Evolutionary conservation across 2,329 filamentous ascomycete genomes (phyloP).

Genomic region (Diaporthe citri): DNA sequence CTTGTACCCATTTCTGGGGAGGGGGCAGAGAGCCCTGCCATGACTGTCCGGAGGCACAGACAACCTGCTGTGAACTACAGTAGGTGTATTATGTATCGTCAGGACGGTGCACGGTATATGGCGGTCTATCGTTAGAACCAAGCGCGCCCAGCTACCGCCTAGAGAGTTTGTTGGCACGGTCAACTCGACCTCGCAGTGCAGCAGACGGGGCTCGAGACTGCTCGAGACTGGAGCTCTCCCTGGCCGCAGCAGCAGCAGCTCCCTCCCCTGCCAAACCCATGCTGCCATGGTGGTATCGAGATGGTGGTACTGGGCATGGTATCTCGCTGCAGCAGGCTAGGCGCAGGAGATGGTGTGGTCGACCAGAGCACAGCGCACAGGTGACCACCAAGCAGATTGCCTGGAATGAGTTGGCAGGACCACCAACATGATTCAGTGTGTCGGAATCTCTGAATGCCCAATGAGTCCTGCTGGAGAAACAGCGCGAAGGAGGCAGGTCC

Average conservation of each 20-base stretch:
- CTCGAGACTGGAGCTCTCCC: constrained; percentile 1
- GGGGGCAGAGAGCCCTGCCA: not conserved
- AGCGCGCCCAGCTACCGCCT: not conserved
- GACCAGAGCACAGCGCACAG: constrained; percentile 17
- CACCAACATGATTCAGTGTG: constrained; percentile 31
- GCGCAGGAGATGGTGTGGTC: constrained; percentile 32
- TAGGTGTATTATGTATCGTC: too few relatives aligned
- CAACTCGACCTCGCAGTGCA: not conserved
- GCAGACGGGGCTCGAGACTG: not conserved
- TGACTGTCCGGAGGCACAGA: not conserved
- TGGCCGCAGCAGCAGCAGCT: not conserved
- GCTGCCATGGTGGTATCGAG: constrained; percentile 2
- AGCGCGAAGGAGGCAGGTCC: constrained; percentile 5
- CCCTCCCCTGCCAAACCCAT: constrained; percentile 12
- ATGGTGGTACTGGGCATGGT: constrained; percentile 11
- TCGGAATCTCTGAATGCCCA: constrained; percentile 18
- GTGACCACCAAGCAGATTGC: constrained; percentile 28
- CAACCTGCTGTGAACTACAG: not conserved
- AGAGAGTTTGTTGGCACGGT: constrained; percentile 8
- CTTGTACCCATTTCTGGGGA: not conserved
- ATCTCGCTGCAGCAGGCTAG: constrained; percentile 31
- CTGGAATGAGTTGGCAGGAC: constrained; percentile 30
- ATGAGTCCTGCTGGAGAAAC: constrained; percentile 3
- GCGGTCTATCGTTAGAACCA: not conserved
- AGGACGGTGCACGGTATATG: too few relatives aligned